Conservation (phyloP, 129 eudicot species). For the Arctium lappa region DNA sequence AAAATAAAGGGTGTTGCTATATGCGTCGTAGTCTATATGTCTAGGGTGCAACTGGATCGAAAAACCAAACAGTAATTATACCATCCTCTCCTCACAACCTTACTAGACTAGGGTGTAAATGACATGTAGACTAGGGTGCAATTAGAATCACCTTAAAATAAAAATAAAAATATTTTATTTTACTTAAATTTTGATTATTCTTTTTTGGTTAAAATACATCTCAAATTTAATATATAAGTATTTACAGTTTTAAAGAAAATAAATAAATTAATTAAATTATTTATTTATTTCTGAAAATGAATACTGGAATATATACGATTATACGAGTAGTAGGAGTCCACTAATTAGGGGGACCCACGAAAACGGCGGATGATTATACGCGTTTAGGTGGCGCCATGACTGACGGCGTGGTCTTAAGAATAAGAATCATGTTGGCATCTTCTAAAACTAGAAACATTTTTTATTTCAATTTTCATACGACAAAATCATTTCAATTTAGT, state of each 20-base stretch:
- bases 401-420: constrained; percentile 14
- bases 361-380: constrained; percentile 34
- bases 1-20: too few species aligned
- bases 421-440: constrained; percentile 16
- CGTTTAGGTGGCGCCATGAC: constrained; percentile 38
- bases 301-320: neutral
- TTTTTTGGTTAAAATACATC: neutral
- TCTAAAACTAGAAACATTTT: neutral
- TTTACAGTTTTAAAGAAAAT: neutral
- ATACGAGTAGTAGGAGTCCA: constrained; percentile 25
- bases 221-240: neutral
- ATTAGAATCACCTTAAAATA: neutral
- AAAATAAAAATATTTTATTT: neutral
- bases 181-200: too few species aligned
- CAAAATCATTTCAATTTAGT: too few species aligned
- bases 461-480: too few species aligned
- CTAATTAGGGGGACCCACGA: constrained; percentile 19
- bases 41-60: too few species aligned
- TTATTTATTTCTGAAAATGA: neutral
- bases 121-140: too few species aligned
- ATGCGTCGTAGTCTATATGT: too few species aligned
- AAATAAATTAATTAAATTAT: neutral
- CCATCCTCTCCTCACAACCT: too few species aligned
- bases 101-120: too few species aligned
- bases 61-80: too few species aligned